Percentiles rank a stretch among this genome's conserved stretches.
These are phyloP conservation scores for Karstenula rhodostoma DNA, from an alignment of 2,329 filamentous ascomycete genomes.

Conservation along the genomic window DNA sequence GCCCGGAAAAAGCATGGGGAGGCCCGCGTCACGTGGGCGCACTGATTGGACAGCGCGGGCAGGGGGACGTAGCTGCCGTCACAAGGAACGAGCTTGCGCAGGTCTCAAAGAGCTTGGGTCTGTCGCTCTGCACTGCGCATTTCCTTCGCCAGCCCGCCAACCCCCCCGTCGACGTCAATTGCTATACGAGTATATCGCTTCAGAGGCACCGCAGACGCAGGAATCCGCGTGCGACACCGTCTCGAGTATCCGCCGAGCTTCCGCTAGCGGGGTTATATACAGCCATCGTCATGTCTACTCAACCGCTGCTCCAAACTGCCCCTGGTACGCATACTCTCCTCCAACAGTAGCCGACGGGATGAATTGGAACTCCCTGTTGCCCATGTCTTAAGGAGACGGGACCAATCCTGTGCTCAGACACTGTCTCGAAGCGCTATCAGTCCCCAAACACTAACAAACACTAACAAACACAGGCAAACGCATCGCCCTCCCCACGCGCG, in stretches of 20 bases:
- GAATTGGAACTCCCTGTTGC: constrained; percentile 8
- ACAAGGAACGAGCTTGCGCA: constrained; percentile 8
- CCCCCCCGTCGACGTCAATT: too few species aligned
- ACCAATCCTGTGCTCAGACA: too few species aligned
- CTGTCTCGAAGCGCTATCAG: too few species aligned
- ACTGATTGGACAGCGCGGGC: constrained; percentile 26
- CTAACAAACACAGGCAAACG: constrained; percentile 79
- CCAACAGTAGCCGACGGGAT: background rate
- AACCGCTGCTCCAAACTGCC: constrained; percentile 93
- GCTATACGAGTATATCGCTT: background rate
- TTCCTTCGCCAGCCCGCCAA: background rate
- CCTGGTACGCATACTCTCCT: constrained; percentile 69
- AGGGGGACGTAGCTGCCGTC: constrained; percentile 9
- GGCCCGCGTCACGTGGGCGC: constrained; percentile 33
- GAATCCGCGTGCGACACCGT: background rate
- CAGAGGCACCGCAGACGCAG: background rate
- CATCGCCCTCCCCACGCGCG: constrained; percentile 95
- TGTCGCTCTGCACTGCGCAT: background rate
- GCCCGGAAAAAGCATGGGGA: constrained; percentile 2
- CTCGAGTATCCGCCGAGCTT: background rate
- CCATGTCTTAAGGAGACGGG: background rate
- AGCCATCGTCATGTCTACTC: constrained; percentile 79
- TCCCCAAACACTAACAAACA: background rate
- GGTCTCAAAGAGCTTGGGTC: background rate
- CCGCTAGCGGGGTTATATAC: constrained; percentile 15